Conservation (phyloP, 2,329 filamentous ascomycete species). For the Didymella arachidicola region DNA sequence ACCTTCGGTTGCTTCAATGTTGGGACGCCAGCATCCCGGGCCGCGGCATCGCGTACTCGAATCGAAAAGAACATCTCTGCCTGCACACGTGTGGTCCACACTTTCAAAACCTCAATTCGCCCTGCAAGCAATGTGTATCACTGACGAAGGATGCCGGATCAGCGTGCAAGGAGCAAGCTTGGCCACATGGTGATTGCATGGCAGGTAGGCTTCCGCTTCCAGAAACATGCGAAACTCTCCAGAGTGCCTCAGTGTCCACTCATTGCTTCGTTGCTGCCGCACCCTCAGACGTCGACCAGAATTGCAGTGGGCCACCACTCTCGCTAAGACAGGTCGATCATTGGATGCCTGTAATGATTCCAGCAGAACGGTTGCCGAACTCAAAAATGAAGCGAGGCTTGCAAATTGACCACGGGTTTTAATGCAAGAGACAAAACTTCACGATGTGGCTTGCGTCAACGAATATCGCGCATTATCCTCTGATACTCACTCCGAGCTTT, state of each 20-base stretch:
- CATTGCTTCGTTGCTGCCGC: background rate
- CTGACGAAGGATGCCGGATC: conserved; percentile 3
- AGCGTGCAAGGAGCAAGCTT: conserved; percentile 1
- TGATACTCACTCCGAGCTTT: conserved; percentile 2
- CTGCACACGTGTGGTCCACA: conserved; percentile 4
- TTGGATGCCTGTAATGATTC: conserved; percentile 1
- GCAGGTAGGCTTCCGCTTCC: background rate
- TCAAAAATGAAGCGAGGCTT: conserved; percentile 7
- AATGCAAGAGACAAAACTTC: conserved; percentile 2
- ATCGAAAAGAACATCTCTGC: conserved; percentile 4
- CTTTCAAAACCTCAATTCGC: conserved; percentile 8
- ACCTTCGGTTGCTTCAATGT: conserved; percentile 3
- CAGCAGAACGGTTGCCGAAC: background rate
- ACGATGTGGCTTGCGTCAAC: conserved; percentile 12
- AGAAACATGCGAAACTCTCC: conserved; percentile 14
- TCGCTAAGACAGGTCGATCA: conserved; percentile 7
- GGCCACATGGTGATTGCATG: background rate
- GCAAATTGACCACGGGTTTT: background rate
- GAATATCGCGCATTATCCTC: background rate
- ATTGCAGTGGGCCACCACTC: conserved; percentile 9
- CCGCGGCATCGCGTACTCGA: conserved; percentile 6
- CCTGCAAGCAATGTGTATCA: conserved; percentile 4
- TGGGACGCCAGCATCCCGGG: conserved; percentile 5
- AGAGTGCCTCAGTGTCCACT: background rate
- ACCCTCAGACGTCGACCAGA: conserved; percentile 8